Conservation (phyloP, 176 grass and related monocot species). For the bread wheat (Triticum aestivum) region DNA sequence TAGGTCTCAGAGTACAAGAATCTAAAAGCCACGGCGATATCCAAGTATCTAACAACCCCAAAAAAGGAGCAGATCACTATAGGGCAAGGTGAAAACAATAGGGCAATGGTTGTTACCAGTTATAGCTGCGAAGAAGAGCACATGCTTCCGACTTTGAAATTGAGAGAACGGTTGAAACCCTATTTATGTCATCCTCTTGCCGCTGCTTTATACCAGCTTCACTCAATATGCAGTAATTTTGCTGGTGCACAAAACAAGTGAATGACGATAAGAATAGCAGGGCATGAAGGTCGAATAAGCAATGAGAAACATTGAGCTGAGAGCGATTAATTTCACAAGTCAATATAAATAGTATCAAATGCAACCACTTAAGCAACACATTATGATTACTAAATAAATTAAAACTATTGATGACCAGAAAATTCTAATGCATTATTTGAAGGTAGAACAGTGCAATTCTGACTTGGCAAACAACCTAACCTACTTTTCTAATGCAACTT, state of each 20-base stretch:
- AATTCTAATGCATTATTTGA: neutral
- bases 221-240: slow-evolving; percentile 87
- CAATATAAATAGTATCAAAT: neutral
- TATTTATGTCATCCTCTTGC: slow-evolving; percentile 94
- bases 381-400: neutral
- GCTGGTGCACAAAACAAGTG: slow-evolving; percentile 53
- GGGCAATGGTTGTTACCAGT: slow-evolving; percentile 52
- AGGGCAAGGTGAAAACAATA: neutral
- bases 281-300: neutral
- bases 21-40: neutral
- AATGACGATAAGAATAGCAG: slow-evolving; percentile 27
- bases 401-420: neutral
- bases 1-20: neutral
- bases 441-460: neutral
- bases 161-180: slow-evolving; percentile 95
- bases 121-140: slow-evolving; percentile 85
- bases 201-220: slow-evolving; percentile 77
- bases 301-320: neutral
- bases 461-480: neutral
- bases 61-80: neutral
- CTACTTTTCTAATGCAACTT: neutral
- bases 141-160: slow-evolving; percentile 78
- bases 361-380: neutral
- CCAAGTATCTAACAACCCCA: neutral
- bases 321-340: neutral